Percentiles rank a stretch among this genome's conserved stretches.
phyloP scores from a whole-genome alignment of 2,329 filamentous ascomycete species.

The Meredithiella fracta region DNA sequence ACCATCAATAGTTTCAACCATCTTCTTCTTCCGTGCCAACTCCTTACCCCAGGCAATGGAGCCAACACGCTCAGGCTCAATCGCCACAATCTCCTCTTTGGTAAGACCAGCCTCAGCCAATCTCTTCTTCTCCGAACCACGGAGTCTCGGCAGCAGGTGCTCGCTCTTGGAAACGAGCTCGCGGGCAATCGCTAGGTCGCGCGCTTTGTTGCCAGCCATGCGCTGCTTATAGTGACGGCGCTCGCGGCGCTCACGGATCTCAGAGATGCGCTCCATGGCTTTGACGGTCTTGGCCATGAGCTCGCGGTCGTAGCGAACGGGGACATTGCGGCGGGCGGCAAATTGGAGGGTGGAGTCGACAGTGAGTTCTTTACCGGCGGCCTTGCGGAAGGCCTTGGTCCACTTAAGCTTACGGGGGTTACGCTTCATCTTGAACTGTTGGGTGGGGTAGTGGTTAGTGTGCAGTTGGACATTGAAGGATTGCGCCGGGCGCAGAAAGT shows the following conservation, averaged over 20 bases:
- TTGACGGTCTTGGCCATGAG: slow-evolving; percentile 73
- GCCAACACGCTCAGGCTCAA: slow-evolving; percentile 24
- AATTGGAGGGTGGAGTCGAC: slow-evolving; percentile 91
- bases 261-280: slow-evolving; percentile 78
- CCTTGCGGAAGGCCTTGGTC: slow-evolving; percentile 82
- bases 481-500: too few species aligned
- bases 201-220: slow-evolving; percentile 78
- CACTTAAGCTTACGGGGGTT: slow-evolving; percentile 94
- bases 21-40: slow-evolving; percentile 19
- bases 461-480: neutral
- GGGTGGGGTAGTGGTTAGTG: neutral
- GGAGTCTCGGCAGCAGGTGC: slow-evolving; percentile 68
- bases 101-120: slow-evolving; percentile 37
- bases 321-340: slow-evolving; percentile 81
- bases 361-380: slow-evolving; percentile 69
- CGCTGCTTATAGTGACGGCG: slow-evolving; percentile 85
- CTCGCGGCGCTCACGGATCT: slow-evolving; percentile 72
- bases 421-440: slow-evolving; percentile 87
- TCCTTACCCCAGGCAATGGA: slow-evolving; percentile 28
- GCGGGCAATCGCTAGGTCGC: slow-evolving; percentile 61
- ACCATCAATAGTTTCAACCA: slow-evolving; percentile 17
- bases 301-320: slow-evolving; percentile 89
- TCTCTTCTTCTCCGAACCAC: slow-evolving; percentile 43
- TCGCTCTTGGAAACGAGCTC: slow-evolving; percentile 84
- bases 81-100: slow-evolving; percentile 33